These are phyloP conservation scores for Fusarium armeniacum DNA, from an alignment of 2,329 filamentous ascomycete species.

Conservation along the genomic window DNA sequence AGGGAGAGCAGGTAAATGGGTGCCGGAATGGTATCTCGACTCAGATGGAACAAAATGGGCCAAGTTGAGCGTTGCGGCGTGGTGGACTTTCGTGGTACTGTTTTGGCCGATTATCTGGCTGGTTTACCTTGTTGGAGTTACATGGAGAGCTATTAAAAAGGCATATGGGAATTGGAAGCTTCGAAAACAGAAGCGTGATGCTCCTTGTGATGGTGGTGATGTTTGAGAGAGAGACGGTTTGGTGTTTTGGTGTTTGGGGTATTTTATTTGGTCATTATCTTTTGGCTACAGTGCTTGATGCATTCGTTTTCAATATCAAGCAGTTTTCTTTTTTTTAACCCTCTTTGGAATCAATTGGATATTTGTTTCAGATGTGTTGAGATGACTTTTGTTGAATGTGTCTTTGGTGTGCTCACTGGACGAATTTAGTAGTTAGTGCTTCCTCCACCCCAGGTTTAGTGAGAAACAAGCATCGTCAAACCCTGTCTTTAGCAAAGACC, in stretches of 20 bases:
- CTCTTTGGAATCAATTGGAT: background rate
- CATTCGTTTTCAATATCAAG: slow-evolving; percentile 24
- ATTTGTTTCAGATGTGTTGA: slow-evolving; percentile 2
- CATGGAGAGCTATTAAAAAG: slow-evolving; percentile 53
- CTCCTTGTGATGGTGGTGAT: background rate
- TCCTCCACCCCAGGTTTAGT: slow-evolving; percentile 27
- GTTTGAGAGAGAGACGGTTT: slow-evolving; percentile 8
- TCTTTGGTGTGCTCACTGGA: background rate
- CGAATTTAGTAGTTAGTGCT: background rate
- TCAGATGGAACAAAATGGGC: slow-evolving; percentile 40
- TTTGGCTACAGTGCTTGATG: slow-evolving; percentile 18
- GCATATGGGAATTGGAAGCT: slow-evolving; percentile 61
- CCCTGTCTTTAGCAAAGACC: background rate
- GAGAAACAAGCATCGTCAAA: slow-evolving; percentile 21
- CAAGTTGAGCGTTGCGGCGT: slow-evolving; percentile 43
- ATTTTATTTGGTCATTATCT: slow-evolving; percentile 4
- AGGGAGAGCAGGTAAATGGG: slow-evolving; percentile 51
- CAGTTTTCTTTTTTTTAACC: background rate
- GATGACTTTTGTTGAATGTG: background rate
- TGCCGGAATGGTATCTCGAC: slow-evolving; percentile 55
- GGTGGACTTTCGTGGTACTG: slow-evolving; percentile 52
- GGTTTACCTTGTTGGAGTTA: slow-evolving; percentile 79
- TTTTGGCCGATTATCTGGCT: slow-evolving; percentile 71
- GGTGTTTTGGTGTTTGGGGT: slow-evolving; percentile 10
- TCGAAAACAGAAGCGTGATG: background rate